Evolutionary conservation across 2,329 filamentous ascomycete genomes (phyloP).

Genomic region (Penicillium griseofulvum): DNA sequence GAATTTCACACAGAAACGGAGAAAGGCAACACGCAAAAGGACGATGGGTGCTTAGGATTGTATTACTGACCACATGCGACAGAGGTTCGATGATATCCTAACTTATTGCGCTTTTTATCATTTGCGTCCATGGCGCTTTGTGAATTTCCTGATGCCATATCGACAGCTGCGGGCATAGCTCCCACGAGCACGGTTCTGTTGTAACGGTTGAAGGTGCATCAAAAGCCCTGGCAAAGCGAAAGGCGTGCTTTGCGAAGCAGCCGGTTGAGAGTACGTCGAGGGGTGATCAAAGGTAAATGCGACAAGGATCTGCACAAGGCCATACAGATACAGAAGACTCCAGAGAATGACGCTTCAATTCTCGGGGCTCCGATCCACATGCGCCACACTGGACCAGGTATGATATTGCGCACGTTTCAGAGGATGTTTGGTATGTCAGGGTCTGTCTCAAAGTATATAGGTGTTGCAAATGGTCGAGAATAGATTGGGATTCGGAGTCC

Average conservation of each 20-base stretch:
- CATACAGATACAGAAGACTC: constrained; percentile 18
- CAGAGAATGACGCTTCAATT: constrained; percentile 16
- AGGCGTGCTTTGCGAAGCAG: background rate
- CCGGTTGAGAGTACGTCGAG: constrained; percentile 1
- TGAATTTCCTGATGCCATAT: constrained; percentile 34
- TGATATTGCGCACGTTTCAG: constrained; percentile 23
- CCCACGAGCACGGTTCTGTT: constrained; percentile 22
- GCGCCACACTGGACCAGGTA: constrained; percentile 13
- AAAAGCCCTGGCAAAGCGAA: constrained; percentile 15
- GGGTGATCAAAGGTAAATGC: constrained; percentile 7
- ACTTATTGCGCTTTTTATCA: constrained; percentile 79
- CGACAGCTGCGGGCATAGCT: constrained; percentile 41
- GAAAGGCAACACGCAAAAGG: background rate
- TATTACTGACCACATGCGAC: constrained; percentile 84
- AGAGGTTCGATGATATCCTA: constrained; percentile 92
- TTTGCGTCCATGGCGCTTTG: constrained; percentile 39
- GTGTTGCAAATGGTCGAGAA: constrained; percentile 15
- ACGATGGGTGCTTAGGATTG: background rate
- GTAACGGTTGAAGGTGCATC: constrained; percentile 26
- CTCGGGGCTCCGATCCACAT: constrained; percentile 15
- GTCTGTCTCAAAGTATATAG: constrained; percentile 5
- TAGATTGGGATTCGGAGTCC: constrained; percentile 16
- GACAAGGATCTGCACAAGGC: constrained; percentile 8
- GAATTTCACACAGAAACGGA: background rate
- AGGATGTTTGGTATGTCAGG: constrained; percentile 4